These are phyloP conservation scores for Hanseniaspora sp. DNA, from an alignment of 1,139 yeast species.

Conservation along the genomic window DNA sequence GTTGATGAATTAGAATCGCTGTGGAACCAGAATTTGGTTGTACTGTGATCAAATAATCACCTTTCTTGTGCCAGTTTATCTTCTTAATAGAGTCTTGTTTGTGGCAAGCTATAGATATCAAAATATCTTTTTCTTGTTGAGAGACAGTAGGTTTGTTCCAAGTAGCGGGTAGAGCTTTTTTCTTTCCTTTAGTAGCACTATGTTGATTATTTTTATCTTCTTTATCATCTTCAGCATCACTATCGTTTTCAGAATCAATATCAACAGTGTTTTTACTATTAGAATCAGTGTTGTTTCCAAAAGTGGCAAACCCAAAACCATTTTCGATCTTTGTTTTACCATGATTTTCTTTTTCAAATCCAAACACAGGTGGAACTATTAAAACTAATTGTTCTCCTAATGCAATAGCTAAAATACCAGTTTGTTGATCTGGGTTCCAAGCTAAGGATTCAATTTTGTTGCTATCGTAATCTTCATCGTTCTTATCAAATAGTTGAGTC, in stretches of 20 bases:
- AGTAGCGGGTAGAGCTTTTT: slow-evolving; percentile 51
- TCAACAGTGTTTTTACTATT: slow-evolving; percentile 36
- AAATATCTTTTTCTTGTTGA: slow-evolving; percentile 58
- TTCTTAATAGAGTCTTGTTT: slow-evolving; percentile 60
- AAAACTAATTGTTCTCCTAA: slow-evolving; percentile 74
- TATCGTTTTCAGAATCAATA: slow-evolving; percentile 37
- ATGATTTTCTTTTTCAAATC: slow-evolving; percentile 72
- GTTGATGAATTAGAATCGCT: slow-evolving; percentile 85
- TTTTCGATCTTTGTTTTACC: slow-evolving; percentile 71
- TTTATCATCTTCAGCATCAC: slow-evolving; percentile 30
- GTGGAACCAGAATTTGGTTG: slow-evolving; percentile 83
- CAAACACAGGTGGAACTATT: slow-evolving; percentile 82
- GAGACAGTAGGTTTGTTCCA: slow-evolving; percentile 72
- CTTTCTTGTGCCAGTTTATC: slow-evolving; percentile 91
- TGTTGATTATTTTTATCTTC: slow-evolving; percentile 32
- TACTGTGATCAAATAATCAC: slow-evolving; percentile 90
- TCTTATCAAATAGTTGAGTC: slow-evolving; percentile 37
- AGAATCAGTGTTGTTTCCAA: slow-evolving; percentile 35
- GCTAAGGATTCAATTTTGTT: slow-evolving; percentile 61
- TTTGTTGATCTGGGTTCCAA: slow-evolving; percentile 75
- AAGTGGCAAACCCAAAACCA: slow-evolving; percentile 86
- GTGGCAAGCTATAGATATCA: slow-evolving; percentile 58
- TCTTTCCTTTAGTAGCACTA: slow-evolving; percentile 30
- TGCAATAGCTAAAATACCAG: slow-evolving; percentile 71
- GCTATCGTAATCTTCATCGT: slow-evolving; percentile 43